phyloP scores from a whole-genome alignment of 2,329 filamentous ascomycete genomes.

The Pyrenophora tritici-repentis region DNA sequence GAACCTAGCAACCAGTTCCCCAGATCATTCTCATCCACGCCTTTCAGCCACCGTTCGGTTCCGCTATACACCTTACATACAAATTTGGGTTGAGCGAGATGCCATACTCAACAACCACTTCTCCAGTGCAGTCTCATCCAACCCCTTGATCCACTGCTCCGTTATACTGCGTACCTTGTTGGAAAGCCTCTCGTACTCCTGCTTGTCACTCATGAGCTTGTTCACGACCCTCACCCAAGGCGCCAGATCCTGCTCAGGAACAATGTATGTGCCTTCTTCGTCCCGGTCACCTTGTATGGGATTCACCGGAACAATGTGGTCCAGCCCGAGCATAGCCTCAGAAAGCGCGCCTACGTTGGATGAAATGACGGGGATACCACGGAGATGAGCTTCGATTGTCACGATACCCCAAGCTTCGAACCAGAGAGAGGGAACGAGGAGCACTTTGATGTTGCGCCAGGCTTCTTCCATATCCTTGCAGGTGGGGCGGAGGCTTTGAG shows the following conservation, averaged over 20 bases:
- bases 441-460: slow-evolving; percentile 9
- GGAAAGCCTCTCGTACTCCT: neutral
- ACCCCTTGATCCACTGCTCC: neutral
- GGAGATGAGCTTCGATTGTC: slow-evolving; percentile 7
- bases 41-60: too few relatives aligned
- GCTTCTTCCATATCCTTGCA: slow-evolving; percentile 6
- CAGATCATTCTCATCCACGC: too few relatives aligned
- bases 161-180: neutral
- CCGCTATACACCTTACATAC: too few relatives aligned
- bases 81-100: too few relatives aligned
- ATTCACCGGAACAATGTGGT: slow-evolving; percentile 1
- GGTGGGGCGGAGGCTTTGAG: neutral
- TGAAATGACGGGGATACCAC: slow-evolving; percentile 9
- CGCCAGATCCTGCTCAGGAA: too few relatives aligned
- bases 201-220: too few relatives aligned
- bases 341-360: slow-evolving; percentile 3
- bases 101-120: neutral
- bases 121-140: neutral
- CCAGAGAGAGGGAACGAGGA: slow-evolving; percentile 9
- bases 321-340: slow-evolving; percentile 9
- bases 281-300: neutral
- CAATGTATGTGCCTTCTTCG: neutral
- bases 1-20: neutral
- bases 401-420: slow-evolving; percentile 10
- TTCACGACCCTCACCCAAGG: too few relatives aligned